Evolutionary conservation across 495 filamentous ascomycete genomes (phyloP), one percentile per base, ranked within the genome.

Genomic region (Podospora pseudocomata): DNA sequence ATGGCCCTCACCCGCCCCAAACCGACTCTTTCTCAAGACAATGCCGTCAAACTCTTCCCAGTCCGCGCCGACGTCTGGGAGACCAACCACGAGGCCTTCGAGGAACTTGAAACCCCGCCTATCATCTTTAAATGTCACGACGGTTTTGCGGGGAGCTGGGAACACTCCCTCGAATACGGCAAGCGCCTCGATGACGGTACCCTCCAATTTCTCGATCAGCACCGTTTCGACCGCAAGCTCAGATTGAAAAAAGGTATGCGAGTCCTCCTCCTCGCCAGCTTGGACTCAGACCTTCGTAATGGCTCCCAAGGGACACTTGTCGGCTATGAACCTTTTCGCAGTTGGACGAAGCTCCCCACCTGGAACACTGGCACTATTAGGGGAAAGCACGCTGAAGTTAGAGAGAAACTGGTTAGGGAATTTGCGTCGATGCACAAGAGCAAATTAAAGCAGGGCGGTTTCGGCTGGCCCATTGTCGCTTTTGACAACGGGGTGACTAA

Each of bases 401-500:
- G n/a, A 23, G 57, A 60, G n/a, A 13, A 13, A 27, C 15, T 23
- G 4, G 26, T 60, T 11, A 9, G 57, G 11, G 11, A 19, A 4
- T 60, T 60, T 60, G 20, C 11, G 19, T 13, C 7, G 2, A 23
- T 23, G 13, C 5, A 26, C n/a, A 11, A 60, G 20, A 26, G 19
- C 4, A 0, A 60, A 4, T 18, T 20, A 13, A 32, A 6, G 30
- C 3, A 32, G 30, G 7, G 26, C 3, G 19, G 19, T 15, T 26
- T 23, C 4, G 57, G 57, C 11, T 60, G 57, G 57, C 61, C 61
- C 9, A n/a, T 34, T 11, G 61, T 63, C 18, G 26, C 4, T 1
- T 63, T 63, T 27, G 61, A 63, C 61, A 63, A 63, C 20, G 61
- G 61, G 13, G 19, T n/a, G 5, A 19, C 9, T 4, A 18, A 63